Evolutionary conservation across 163 green algal species (phyloP), one percentile per base, ranked within the genome.

Genomic region (Coccomyxa subellipsoidea): DNA sequence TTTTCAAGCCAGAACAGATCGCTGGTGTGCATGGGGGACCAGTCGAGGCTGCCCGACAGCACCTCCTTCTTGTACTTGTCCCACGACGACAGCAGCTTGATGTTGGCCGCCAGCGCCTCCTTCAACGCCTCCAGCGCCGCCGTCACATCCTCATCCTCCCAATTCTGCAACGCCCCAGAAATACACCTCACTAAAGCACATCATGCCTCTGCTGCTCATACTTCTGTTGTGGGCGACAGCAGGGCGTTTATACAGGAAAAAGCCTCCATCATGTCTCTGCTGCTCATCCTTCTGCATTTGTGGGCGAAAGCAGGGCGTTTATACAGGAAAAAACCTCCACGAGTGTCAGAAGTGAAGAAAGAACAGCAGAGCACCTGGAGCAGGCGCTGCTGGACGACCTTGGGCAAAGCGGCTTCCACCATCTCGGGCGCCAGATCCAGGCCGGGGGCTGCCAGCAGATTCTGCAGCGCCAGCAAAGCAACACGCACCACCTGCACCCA

Each of bases 11-110:
- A 96, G 78, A 96, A 97, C 31, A 71, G 54, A n/a, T 95, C 91
- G 69, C 83, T 91, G n/a, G 90, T 94, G 87, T 97, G 94, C 88
- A 96, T 94, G 70, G 93, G 93, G 37, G 84, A 90, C 93, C 93
- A 97, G 80, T 96, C 92, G 54, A 99, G 90, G 69, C 82, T 88
- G 40, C 96, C 96, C 5, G 82, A 88, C 78, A 96, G 84, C 75
- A 98, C 87, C 90, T 98, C 93, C 84, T 92, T 90, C 71, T 91
- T 91, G 92, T 99, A 99, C 85, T 96, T 94, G 23, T 99, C 96
- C 89, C 96, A 98, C 53, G 84, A 94, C 71, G 86, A 93, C 70
- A 98, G 82, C 53, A 88, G 78, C 76, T 92, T 54, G 31, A 96
- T 93, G 82, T 93, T 90, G 47, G 89, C 89, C 59, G 86, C 84